Evolutionary conservation across 257 asterid species (phyloP).

Genomic region (Ocimum tenuiflorum): DNA sequence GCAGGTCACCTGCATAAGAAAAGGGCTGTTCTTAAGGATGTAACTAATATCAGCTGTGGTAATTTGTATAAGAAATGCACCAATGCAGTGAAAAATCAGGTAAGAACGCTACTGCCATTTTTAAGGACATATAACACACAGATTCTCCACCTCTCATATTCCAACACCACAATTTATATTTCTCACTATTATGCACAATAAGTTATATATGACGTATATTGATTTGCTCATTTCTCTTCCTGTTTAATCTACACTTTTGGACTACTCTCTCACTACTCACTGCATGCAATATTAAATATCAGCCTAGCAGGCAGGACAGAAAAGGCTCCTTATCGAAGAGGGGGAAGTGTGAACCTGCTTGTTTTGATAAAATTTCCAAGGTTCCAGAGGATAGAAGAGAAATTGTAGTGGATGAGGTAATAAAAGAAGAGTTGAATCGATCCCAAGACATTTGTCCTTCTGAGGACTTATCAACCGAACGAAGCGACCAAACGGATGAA

Average conservation of each 20-base stretch:
- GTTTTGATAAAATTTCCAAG: constrained; percentile 27
- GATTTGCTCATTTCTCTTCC: not conserved
- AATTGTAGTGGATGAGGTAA: constrained; percentile 18
- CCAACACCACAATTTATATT: not conserved
- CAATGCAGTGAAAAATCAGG: constrained; percentile 48
- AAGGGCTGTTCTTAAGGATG: constrained; percentile 78
- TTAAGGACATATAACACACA: not conserved
- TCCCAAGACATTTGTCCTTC: constrained; percentile 25
- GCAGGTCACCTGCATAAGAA: constrained; percentile 45
- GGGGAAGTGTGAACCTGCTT: constrained; percentile 39
- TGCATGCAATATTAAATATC: constrained; percentile 8
- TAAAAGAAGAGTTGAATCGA: constrained; percentile 26
- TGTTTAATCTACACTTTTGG: not conserved
- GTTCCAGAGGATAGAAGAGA: constrained; percentile 30
- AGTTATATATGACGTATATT: not conserved
- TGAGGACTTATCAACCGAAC: constrained; percentile 21
- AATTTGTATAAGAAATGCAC: constrained; percentile 42
- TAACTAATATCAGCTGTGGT: constrained; percentile 56
- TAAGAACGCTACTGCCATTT: constrained; percentile 14
- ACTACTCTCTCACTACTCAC: not conserved
- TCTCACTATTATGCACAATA: not conserved
- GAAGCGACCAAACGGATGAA: constrained; percentile 17
- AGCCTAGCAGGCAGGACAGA: constrained; percentile 36
- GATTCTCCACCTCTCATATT: constrained; percentile 3
- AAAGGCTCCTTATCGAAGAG: constrained; percentile 34